These are phyloP conservation scores for Pythium dissotocum DNA, from an alignment of 352 stramenopile genomes.

Conservation along the genomic window DNA sequence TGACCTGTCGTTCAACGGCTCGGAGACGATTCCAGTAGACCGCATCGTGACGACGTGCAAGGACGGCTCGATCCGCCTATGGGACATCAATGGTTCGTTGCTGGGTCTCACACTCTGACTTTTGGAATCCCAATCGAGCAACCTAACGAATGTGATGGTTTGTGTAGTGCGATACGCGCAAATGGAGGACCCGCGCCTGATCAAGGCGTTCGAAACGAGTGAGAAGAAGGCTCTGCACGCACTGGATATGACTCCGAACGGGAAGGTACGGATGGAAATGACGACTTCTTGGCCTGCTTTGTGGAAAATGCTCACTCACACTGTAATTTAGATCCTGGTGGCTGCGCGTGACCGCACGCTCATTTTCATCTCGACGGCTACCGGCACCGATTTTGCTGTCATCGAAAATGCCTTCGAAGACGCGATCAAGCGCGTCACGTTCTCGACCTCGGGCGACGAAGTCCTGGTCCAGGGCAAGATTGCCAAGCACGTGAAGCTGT, in stretches of 20 bases:
- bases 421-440: conserved; percentile 59
- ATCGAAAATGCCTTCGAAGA: conserved; percentile 69
- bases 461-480: conserved; percentile 68
- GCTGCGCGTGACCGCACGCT: conserved; percentile 54
- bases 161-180: conserved; percentile 71
- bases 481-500: conserved; percentile 72
- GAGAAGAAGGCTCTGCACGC: conserved; percentile 54
- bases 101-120: no score
- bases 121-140: no score
- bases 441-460: conserved; percentile 57
- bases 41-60: conserved; percentile 78
- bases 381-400: conserved; percentile 47
- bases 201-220: conserved; percentile 63
- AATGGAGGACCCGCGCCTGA: conserved; percentile 74
- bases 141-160: background rate
- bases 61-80: conserved; percentile 71
- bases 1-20: conserved; percentile 78
- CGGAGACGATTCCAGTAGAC: conserved; percentile 66
- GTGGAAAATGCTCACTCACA: no score
- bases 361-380: conserved; percentile 55
- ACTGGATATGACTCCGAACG: conserved; percentile 63
- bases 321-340: conserved; percentile 45
- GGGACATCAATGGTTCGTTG: conserved; percentile 77
- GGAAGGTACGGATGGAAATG: conserved; percentile 42
- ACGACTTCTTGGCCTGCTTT: no score